Evolutionary conservation across 208 protist genomes (phyloP).

Genomic region (Crithidia fasciculata): DNA sequence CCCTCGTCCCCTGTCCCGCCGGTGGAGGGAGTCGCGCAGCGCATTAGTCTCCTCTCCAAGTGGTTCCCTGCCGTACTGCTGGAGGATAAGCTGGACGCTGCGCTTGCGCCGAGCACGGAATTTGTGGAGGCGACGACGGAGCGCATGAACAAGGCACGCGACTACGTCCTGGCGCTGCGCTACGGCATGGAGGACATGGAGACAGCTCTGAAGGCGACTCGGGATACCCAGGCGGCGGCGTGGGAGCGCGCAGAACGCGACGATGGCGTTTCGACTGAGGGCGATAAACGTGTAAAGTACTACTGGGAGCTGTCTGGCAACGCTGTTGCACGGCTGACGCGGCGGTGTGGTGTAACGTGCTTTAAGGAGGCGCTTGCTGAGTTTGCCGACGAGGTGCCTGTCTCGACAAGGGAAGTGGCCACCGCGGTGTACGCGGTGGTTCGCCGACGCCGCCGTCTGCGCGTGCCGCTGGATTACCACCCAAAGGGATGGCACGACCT

Average conservation of each 20-base stretch:
- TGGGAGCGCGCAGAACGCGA: neutral
- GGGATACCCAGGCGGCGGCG: neutral
- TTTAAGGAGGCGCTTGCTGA: slow-evolving; percentile 30
- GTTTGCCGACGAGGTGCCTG: slow-evolving; percentile 17
- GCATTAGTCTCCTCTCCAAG: slow-evolving; percentile 62
- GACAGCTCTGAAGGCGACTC: slow-evolving; percentile 28
- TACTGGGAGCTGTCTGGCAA: slow-evolving; percentile 22
- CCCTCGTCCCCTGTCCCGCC: slow-evolving; percentile 21
- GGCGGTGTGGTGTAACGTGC: neutral
- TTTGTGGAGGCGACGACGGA: slow-evolving; percentile 53
- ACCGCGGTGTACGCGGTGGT: slow-evolving; percentile 5
- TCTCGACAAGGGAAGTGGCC: neutral
- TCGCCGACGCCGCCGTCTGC: slow-evolving; percentile 17
- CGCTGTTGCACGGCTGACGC: slow-evolving; percentile 18
- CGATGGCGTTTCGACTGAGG: neutral
- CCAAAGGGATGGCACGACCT: slow-evolving; percentile 51
- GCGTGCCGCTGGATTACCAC: slow-evolving; percentile 19
- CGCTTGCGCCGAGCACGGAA: slow-evolving; percentile 43
- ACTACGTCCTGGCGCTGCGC: slow-evolving; percentile 64
- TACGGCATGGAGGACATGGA: slow-evolving; percentile 72
- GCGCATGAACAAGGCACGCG: slow-evolving; percentile 59
- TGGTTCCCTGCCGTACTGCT: slow-evolving; percentile 78
- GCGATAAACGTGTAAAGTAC: neutral
- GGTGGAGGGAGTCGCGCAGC: slow-evolving; percentile 26
- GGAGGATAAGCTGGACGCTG: slow-evolving; percentile 59